Conservation (phyloP, 2,329 filamentous ascomycete species). For the Thelonectria discophora region DNA sequence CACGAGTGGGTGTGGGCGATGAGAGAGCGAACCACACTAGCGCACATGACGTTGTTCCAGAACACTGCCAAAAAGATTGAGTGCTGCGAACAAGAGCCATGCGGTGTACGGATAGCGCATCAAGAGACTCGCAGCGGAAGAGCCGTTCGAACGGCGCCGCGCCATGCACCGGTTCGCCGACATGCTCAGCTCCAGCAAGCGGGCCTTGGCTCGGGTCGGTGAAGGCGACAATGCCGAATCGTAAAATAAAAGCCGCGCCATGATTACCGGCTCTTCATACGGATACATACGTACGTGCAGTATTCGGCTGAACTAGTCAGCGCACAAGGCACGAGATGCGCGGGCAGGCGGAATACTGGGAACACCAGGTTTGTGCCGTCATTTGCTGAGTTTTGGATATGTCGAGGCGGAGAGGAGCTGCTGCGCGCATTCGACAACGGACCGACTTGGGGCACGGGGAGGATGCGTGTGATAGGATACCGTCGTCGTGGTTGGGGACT, state of each 20-base stretch:
- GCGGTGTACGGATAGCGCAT: constrained; percentile 17
- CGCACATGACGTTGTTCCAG: constrained; percentile 32
- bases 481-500: constrained; percentile 38
- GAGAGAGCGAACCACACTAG: constrained; percentile 21
- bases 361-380: constrained; percentile 5
- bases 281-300: constrained; percentile 9
- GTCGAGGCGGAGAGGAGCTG: constrained; percentile 3
- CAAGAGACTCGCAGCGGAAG: constrained; percentile 17
- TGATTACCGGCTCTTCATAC: constrained; percentile 8
- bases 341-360: constrained; percentile 8
- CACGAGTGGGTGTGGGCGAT: constrained; percentile 12
- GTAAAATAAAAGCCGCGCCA: constrained; percentile 9
- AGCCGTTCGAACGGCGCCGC: constrained; percentile 18
- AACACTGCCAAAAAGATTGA: constrained; percentile 16
- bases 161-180: constrained; percentile 11
- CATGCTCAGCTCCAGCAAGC: constrained; percentile 13
- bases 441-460: constrained; percentile 39
- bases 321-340: constrained; percentile 2
- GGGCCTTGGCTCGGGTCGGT: constrained; percentile 20
- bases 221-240: constrained; percentile 14
- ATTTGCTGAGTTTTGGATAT: not conserved
- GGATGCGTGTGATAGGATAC: constrained; percentile 44
- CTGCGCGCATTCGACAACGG: constrained; percentile 35
- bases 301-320: constrained; percentile 1
- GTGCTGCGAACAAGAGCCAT: constrained; percentile 5